A percentile compares a stretch with the other conserved stretches of the same genome.
Conservation (phyloP, 2,329 filamentous ascomycete genomes). For the Alternaria brassicae region DNA sequence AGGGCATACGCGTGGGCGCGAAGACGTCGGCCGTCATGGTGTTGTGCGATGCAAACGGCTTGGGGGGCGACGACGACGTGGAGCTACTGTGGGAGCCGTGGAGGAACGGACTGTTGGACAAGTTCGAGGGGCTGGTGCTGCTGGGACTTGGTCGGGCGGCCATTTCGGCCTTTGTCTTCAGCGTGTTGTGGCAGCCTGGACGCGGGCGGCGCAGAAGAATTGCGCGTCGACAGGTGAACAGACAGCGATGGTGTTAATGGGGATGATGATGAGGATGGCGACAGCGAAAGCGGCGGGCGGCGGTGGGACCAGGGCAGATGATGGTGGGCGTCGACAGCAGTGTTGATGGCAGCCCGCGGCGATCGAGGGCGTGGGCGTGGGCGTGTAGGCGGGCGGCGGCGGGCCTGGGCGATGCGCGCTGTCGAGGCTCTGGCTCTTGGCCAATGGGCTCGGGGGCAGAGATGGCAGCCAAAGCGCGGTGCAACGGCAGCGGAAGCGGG, state of each 20-base stretch:
- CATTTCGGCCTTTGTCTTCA: slow-evolving; percentile 48
- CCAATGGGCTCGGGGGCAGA: slow-evolving; percentile 27
- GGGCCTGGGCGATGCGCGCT: slow-evolving; percentile 24
- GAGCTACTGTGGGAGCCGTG: slow-evolving; percentile 52
- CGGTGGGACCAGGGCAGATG: slow-evolving; percentile 29
- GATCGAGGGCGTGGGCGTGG: slow-evolving; percentile 30
- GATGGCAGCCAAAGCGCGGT: slow-evolving; percentile 7
- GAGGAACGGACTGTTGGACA: slow-evolving; percentile 50
- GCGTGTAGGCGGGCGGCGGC: slow-evolving; percentile 20
- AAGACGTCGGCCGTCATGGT: slow-evolving; percentile 54
- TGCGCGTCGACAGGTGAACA: neutral
- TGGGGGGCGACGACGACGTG: slow-evolving; percentile 50
- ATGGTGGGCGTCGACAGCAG: slow-evolving; percentile 37
- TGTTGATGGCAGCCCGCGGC: slow-evolving; percentile 33
- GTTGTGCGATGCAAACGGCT: slow-evolving; percentile 44
- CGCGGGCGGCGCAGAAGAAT: slow-evolving; percentile 1
- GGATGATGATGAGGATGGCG: slow-evolving; percentile 8
- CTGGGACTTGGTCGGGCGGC: slow-evolving; percentile 52
- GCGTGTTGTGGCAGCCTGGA: slow-evolving; percentile 24
- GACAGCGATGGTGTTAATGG: neutral
- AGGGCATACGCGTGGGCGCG: slow-evolving; percentile 51
- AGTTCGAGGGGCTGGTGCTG: slow-evolving; percentile 51
- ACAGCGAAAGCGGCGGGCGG: neutral
- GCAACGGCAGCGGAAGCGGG: slow-evolving; percentile 1
- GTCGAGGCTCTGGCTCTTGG: slow-evolving; percentile 18